Evolutionary conservation across 1,284 basidiomycete species (phyloP).

Genomic region (Phlebopus sp.): DNA sequence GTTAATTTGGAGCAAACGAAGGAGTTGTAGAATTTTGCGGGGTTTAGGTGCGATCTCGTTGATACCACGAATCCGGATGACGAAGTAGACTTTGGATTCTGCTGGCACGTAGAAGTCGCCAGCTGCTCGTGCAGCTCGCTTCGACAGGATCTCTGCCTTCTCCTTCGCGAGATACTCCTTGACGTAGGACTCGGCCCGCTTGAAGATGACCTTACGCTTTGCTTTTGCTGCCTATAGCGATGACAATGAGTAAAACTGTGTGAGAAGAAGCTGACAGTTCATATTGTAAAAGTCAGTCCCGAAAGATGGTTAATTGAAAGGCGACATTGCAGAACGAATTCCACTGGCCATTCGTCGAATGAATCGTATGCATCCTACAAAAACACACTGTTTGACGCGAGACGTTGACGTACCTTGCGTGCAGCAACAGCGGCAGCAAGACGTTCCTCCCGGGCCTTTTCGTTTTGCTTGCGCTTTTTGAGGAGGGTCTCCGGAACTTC

Average conservation of each 20-base stretch:
- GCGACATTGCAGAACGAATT: conserved; percentile 64
- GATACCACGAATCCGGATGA: conserved; percentile 98
- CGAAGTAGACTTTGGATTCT: conserved; percentile 97
- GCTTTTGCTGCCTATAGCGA: conserved; percentile 73
- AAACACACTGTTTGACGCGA: conserved; percentile 13
- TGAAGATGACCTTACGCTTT: conserved; percentile 98
- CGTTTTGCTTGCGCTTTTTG: conserved; percentile 98
- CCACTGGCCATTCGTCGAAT: conserved; percentile 71
- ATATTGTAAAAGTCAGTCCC: conserved; percentile 65
- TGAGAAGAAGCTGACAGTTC: conserved; percentile 6
- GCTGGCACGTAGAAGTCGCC: conserved; percentile 98
- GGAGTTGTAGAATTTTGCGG: conserved; percentile 97
- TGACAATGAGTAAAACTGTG: conserved; percentile 13
- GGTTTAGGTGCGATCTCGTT: conserved; percentile 99
- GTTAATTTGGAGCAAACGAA: conserved; percentile 99
- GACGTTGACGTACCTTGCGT: conserved; percentile 76
- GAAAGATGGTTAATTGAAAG: conserved; percentile 95
- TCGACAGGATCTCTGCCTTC: conserved; percentile 95
- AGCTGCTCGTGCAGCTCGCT: conserved; percentile 87
- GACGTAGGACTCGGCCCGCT: conserved; percentile 97
- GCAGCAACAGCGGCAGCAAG: conserved; percentile 82
- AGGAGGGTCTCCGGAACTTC: conserved; percentile 98
- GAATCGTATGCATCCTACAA: conserved; percentile 81
- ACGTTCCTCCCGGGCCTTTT: conserved; percentile 96
- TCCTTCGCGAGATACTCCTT: conserved; percentile 95